Percentiles rank a stretch among this genome's conserved stretches.
phyloP scores from a whole-genome alignment of 805 yeast species.

The Candida nonsorbophila region DNA sequence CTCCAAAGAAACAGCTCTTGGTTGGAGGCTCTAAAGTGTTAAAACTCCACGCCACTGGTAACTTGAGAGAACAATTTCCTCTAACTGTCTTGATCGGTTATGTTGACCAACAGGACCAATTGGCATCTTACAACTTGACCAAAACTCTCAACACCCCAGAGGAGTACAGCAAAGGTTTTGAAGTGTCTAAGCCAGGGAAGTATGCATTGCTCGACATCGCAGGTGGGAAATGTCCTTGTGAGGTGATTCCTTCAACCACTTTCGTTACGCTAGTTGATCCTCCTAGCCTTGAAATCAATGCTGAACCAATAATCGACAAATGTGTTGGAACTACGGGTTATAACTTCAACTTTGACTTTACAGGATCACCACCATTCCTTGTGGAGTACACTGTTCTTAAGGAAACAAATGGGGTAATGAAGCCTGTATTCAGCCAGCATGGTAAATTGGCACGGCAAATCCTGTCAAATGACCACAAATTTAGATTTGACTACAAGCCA shows the following conservation, averaged over 20 bases:
- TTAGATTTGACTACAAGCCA: conserved; percentile 63
- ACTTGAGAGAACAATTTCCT: conserved; percentile 41
- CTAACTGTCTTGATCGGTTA: conserved; percentile 31
- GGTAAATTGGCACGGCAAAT: conserved; percentile 24
- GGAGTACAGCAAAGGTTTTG: conserved; percentile 24
- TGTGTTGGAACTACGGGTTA: conserved; percentile 92
- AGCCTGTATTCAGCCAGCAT: conserved; percentile 25
- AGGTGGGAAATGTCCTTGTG: conserved; percentile 65
- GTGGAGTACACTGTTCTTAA: conserved; percentile 59
- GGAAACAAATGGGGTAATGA: conserved; percentile 21
- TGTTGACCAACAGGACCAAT: conserved; percentile 14
- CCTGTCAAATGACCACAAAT: conserved; percentile 16
- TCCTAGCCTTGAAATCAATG: conserved; percentile 33
- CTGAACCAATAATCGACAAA: conserved; percentile 67
- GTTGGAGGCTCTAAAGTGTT: conserved; percentile 13
- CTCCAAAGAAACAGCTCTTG: conserved; percentile 15
- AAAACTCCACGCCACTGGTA: conserved; percentile 9
- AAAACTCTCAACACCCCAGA: conserved; percentile 16
- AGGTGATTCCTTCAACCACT: conserved; percentile 41
- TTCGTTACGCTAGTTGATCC: conserved; percentile 41
- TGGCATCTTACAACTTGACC: conserved; percentile 15
- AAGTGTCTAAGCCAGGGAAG: conserved; percentile 56
- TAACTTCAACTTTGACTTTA: conserved; percentile 60
- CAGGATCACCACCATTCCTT: conserved; percentile 81
- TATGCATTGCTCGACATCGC: conserved; percentile 51